Evolutionary conservation across 352 stramenopile species (phyloP).

Genomic region (Phytophthora multivora): DNA sequence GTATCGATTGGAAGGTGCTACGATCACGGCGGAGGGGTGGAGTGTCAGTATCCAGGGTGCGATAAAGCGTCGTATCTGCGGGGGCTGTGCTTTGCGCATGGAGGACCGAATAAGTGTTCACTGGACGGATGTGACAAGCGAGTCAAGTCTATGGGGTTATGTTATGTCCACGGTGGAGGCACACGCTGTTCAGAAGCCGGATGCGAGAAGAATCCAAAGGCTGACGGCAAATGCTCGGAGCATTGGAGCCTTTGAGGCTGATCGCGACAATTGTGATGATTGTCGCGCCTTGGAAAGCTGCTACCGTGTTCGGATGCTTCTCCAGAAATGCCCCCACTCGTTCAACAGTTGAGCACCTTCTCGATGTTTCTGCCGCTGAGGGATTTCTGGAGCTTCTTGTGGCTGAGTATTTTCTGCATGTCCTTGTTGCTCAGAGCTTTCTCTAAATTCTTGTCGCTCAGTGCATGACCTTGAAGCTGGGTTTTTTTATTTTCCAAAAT

Average conservation of each 20-base stretch:
- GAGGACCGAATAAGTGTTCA: constrained; percentile 45
- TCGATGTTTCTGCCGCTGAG: not conserved
- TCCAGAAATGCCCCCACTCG: not conserved
- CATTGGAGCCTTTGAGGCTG: not conserved
- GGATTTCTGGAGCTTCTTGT: not conserved
- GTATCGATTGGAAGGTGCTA: constrained; percentile 17
- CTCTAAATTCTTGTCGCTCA: not conserved
- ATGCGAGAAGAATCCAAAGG: constrained; percentile 14
- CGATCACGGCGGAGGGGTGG: constrained; percentile 6
- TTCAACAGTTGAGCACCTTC: not conserved
- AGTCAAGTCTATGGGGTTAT: constrained; percentile 44
- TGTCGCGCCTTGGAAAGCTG: not conserved
- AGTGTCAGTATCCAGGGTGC: constrained; percentile 9
- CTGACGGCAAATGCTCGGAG: constrained; percentile 6
- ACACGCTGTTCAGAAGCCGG: constrained; percentile 25
- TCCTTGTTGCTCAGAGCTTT: not conserved
- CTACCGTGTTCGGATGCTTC: not conserved
- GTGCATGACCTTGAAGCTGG: not conserved
- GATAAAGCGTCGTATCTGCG: constrained; percentile 17
- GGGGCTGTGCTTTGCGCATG: constrained; percentile 57
- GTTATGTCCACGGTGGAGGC: constrained; percentile 43
- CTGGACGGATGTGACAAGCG: constrained; percentile 35
- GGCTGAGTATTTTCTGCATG: not conserved
- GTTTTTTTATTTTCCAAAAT: no score
- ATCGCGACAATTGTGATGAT: not conserved